A percentile compares a stretch with the other conserved stretches of the same genome.
phyloP scores from a whole-genome alignment of 805 yeast species.

The Starmera dryadoides region DNA sequence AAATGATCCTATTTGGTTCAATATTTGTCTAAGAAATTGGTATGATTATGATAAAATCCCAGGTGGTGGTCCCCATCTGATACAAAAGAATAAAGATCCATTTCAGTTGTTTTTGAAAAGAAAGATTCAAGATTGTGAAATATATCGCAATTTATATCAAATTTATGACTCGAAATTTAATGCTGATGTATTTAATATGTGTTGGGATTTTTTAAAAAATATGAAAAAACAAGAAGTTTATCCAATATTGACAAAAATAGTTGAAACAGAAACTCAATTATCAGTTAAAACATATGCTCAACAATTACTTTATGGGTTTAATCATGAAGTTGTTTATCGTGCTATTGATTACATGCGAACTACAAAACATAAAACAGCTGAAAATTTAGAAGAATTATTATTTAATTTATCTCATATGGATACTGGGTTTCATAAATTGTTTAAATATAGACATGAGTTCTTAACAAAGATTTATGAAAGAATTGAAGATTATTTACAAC shows the following conservation, averaged over 20 bases:
- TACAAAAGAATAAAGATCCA: too few species aligned
- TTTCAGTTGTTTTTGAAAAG: too few species aligned
- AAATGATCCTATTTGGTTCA: neutral
- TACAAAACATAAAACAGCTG: neutral
- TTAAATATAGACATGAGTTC: conserved; percentile 7
- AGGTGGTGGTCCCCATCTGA: too few species aligned
- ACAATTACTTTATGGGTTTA: neutral
- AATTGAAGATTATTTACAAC: neutral
- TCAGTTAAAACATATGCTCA: neutral
- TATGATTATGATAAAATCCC: neutral
- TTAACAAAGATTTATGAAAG: conserved; percentile 1
- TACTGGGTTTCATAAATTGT: conserved; percentile 12
- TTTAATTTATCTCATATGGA: conserved; percentile 9
- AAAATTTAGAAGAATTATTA: conserved; percentile 7
- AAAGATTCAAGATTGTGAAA: too few species aligned
- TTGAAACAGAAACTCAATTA: neutral
- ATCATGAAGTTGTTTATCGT: neutral
- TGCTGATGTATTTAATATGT: too few species aligned
- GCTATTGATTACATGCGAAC: neutral
- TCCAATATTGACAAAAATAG: neutral
- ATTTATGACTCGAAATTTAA: too few species aligned
- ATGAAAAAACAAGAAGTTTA: neutral
- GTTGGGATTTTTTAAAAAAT: too few species aligned
- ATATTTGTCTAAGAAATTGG: neutral
- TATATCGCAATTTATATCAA: too few species aligned